Percentiles rank a stretch among this genome's conserved stretches.
Conservation (phyloP, 2,329 filamentous ascomycete species). For the Apiospora pterosperma region DNA sequence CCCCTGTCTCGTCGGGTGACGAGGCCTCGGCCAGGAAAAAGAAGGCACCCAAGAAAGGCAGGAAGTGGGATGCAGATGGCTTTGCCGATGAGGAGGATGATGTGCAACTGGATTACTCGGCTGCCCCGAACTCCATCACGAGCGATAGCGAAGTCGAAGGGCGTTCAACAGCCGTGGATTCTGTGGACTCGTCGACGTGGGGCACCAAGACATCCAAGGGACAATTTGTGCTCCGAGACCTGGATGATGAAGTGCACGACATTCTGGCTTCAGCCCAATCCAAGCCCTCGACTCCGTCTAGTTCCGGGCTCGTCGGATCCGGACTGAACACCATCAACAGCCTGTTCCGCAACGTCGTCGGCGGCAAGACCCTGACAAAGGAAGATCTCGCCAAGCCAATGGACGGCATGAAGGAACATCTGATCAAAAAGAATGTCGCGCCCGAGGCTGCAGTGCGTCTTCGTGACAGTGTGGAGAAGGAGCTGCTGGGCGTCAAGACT, state of each 20-base stretch:
- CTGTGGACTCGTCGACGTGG: conserved; percentile 77
- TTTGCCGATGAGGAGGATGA: conserved; percentile 79
- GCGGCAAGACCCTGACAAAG: conserved; percentile 87
- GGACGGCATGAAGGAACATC: conserved; percentile 93
- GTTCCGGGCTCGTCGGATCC: conserved; percentile 69
- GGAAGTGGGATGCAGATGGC: conserved; percentile 91
- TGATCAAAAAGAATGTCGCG: conserved; percentile 93
- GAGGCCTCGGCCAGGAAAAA: conserved; percentile 65
- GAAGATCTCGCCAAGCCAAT: conserved; percentile 88
- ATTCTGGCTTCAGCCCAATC: conserved; percentile 81
- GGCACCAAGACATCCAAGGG: conserved; percentile 82
- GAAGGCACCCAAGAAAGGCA: conserved; percentile 72
- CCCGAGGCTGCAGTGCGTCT: conserved; percentile 88
- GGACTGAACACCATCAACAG: conserved; percentile 80
- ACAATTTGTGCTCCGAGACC: conserved; percentile 88
- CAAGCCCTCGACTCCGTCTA: conserved; percentile 47
- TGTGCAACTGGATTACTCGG: conserved; percentile 87
- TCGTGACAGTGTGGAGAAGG: conserved; percentile 86
- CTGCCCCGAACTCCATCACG: conserved; percentile 42
- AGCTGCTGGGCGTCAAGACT: conserved; percentile 87
- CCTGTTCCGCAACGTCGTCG: conserved; percentile 91
- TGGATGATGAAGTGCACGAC: conserved; percentile 88
- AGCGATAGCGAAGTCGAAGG: conserved; percentile 50
- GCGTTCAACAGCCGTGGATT: conserved; percentile 62
- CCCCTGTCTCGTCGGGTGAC: conserved; percentile 76